A percentile compares a stretch with the other conserved stretches of the same genome.
Evolutionary conservation across 805 yeast genomes (phyloP).

Genomic region (Candida ascalaphidarum): DNA sequence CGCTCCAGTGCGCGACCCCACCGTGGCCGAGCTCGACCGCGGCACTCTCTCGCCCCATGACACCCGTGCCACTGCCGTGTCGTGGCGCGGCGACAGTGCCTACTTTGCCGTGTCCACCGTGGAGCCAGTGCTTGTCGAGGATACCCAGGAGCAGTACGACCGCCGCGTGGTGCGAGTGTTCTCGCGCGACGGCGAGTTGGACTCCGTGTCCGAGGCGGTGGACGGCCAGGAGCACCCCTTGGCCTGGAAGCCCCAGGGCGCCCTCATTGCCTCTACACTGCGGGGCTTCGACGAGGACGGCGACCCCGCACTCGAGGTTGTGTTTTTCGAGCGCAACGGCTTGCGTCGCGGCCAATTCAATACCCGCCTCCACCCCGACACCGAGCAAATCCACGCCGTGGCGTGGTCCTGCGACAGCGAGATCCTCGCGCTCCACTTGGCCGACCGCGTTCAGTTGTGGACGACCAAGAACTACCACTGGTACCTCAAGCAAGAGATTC

Average conservation of each 20-base stretch:
- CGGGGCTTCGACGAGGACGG: slow-evolving; percentile 49
- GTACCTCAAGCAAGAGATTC: slow-evolving; percentile 81
- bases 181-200: slow-evolving; percentile 67
- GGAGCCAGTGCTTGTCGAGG: slow-evolving; percentile 41
- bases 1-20: slow-evolving; percentile 71
- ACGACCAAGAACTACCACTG: slow-evolving; percentile 89
- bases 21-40: slow-evolving; percentile 63
- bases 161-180: slow-evolving; percentile 82
- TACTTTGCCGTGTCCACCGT: slow-evolving; percentile 61
- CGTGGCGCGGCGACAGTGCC: slow-evolving; percentile 97
- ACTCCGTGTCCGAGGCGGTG: slow-evolving; percentile 83
- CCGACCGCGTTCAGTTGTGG: slow-evolving; percentile 75
- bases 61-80: slow-evolving; percentile 36
- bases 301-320: slow-evolving; percentile 40
- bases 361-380: slow-evolving; percentile 47
- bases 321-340: slow-evolving; percentile 91
- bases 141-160: slow-evolving; percentile 24
- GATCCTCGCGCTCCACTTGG: slow-evolving; percentile 59
- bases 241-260: slow-evolving; percentile 90
- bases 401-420: slow-evolving; percentile 83
- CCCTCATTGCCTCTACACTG: slow-evolving; percentile 76
- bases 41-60: slow-evolving; percentile 61
- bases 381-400: slow-evolving; percentile 39
- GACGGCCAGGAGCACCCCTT: slow-evolving; percentile 68
- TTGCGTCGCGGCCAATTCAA: slow-evolving; percentile 81